Evolutionary conservation across 257 asterid species (phyloP).

Genomic region (Nyctanthes arbortristis): DNA sequence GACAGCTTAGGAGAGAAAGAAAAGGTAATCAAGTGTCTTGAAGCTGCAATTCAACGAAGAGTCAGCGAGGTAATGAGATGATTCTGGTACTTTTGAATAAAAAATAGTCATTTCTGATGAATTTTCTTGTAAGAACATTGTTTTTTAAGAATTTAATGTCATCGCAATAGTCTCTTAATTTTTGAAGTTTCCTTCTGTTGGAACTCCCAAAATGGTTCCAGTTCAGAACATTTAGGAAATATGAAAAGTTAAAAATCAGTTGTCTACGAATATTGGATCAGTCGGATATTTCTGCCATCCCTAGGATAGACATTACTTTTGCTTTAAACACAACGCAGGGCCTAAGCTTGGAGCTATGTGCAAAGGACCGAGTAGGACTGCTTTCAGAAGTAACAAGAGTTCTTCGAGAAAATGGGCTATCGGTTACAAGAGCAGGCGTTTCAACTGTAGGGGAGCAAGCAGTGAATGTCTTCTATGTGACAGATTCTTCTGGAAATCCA

Average conservation of each 20-base stretch:
- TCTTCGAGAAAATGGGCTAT: constrained; percentile 81
- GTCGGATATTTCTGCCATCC: no score
- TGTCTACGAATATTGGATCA: no score
- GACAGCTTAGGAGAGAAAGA: constrained; percentile 69
- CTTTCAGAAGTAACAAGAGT: constrained; percentile 89
- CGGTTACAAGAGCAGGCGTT: constrained; percentile 89
- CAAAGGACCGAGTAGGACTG: constrained; percentile 93
- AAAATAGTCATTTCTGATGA: not conserved
- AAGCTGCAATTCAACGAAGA: constrained; percentile 92
- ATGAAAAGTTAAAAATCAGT: no score
- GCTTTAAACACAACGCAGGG: constrained; percentile 48
- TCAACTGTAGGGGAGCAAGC: constrained; percentile 87
- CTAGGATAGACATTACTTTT: not conserved
- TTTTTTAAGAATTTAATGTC: not conserved
- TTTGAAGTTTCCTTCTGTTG: not conserved
- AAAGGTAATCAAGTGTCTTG: constrained; percentile 85
- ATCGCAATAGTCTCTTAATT: not conserved
- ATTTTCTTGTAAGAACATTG: not conserved
- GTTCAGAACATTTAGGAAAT: not conserved
- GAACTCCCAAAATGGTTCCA: not conserved
- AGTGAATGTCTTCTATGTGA: constrained; percentile 73
- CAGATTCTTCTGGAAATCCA: constrained; percentile 82
- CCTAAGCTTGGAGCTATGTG: constrained; percentile 79
- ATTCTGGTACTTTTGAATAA: not conserved
- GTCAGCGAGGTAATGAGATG: constrained; percentile 68